Conservation (phyloP, 495 filamentous ascomycete species). For the Evernia prunastri region DNA sequence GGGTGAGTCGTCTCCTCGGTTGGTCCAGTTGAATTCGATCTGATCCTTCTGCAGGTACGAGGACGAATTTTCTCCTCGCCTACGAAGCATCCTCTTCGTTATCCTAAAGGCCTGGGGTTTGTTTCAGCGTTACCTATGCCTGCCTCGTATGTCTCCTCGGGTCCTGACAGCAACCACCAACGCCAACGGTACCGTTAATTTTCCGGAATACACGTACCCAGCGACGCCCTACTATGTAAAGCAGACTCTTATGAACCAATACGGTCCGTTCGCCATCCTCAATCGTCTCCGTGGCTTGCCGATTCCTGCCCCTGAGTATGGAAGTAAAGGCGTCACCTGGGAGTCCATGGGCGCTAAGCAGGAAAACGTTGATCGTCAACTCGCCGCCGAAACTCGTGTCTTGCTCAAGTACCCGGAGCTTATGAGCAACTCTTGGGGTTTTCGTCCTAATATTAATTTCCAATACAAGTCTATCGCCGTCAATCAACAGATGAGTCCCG, state of each 20-base stretch:
- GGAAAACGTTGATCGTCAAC: conserved; percentile 4
- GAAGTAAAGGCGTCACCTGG: conserved; percentile 15
- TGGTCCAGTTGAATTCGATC: neutral
- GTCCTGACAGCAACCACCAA: conserved; percentile 16
- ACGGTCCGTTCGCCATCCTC: conserved; percentile 18
- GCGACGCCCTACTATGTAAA: conserved; percentile 20
- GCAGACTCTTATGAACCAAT: conserved; percentile 21
- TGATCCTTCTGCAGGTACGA: conserved; percentile 8
- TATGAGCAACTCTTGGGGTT: conserved; percentile 13
- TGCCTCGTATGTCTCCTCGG: conserved; percentile 19
- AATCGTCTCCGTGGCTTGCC: conserved; percentile 18
- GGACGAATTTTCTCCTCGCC: conserved; percentile 5
- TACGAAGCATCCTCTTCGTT: conserved; percentile 12
- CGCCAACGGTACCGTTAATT: conserved; percentile 19
- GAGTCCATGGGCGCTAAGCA: conserved; percentile 24
- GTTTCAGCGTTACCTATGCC: conserved; percentile 17
- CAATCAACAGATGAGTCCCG: conserved; percentile 11
- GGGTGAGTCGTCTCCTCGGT: conserved; percentile 13
- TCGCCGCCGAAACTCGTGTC: conserved; percentile 14
- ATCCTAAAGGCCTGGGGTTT: conserved; percentile 15
- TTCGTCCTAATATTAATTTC: conserved; percentile 18
- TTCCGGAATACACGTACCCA: conserved; percentile 17
- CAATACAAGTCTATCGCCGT: conserved; percentile 17
- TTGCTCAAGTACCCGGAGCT: conserved; percentile 14
- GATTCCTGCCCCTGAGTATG: conserved; percentile 10